phyloP scores from a whole-genome alignment of 2,329 filamentous ascomycete species.

The Xylaria sp. region DNA sequence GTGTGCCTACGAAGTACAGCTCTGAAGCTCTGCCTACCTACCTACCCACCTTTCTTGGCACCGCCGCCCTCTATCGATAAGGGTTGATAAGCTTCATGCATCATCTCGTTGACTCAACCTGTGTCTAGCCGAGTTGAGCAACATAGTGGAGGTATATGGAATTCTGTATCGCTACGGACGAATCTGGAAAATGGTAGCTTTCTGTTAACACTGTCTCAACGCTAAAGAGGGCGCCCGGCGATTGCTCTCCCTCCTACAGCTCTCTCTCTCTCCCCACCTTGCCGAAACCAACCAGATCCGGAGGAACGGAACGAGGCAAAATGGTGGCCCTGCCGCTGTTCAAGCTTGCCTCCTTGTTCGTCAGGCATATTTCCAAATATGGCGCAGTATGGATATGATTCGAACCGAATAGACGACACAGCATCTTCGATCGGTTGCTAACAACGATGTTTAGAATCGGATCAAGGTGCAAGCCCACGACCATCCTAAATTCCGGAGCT shows the following conservation, averaged over 20 bases:
- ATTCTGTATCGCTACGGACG: neutral
- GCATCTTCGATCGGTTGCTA: constrained; percentile 9
- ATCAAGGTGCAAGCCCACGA: constrained; percentile 69
- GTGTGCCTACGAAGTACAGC: neutral
- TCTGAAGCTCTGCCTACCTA: neutral
- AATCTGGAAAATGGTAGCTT: constrained; percentile 2
- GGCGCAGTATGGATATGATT: constrained; percentile 57
- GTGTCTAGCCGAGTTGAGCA: neutral
- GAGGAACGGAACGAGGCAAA: constrained; percentile 12
- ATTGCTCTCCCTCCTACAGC: neutral
- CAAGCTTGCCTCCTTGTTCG: constrained; percentile 66
- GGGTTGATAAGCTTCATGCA: neutral
- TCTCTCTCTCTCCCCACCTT: constrained; percentile 1
- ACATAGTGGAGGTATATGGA: neutral
- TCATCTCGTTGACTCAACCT: neutral
- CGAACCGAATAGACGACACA: neutral
- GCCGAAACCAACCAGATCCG: constrained; percentile 6
- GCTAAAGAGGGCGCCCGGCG: neutral
- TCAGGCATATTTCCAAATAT: constrained; percentile 70
- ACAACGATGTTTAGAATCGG: constrained; percentile 52
- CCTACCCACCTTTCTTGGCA: neutral
- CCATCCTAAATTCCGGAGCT: constrained; percentile 61
- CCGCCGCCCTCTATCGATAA: neutral
- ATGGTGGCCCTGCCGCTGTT: constrained; percentile 71
- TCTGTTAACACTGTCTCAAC: neutral